phyloP scores from a whole-genome alignment of 208 protist genomes.

The Trypanosoma scelopori region DNA sequence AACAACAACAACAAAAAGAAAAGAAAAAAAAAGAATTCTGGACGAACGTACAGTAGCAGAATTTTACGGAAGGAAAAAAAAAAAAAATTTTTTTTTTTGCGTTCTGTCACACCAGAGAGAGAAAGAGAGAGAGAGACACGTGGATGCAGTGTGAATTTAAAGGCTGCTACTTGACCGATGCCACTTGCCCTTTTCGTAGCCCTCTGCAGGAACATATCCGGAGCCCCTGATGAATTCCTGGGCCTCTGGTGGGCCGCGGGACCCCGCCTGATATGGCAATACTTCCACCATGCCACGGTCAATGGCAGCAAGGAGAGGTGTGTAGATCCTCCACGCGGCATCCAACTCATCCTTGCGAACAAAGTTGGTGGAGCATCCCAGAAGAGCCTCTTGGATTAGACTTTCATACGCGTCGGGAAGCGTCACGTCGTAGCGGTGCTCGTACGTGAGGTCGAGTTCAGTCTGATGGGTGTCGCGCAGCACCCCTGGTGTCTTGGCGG shows the following conservation, averaged over 20 bases:
- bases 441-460: conserved; percentile 90
- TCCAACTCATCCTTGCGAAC: conserved; percentile 92
- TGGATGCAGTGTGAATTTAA: too few species aligned
- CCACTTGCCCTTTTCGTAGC: conserved; percentile 6
- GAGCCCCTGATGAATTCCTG: conserved; percentile 57
- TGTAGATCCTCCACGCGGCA: conserved; percentile 91
- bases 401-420: conserved; percentile 92
- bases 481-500: conserved; percentile 84
- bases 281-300: conserved; percentile 62
- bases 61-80: too few species aligned
- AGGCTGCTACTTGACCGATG: too few species aligned
- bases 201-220: conserved; percentile 60
- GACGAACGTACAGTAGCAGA: too few species aligned
- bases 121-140: too few species aligned
- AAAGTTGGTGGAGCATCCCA: conserved; percentile 90
- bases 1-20: too few species aligned
- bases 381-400: conserved; percentile 84
- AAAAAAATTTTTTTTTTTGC: too few species aligned
- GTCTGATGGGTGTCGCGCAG: conserved; percentile 80
- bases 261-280: conserved; percentile 80
- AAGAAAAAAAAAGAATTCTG: too few species aligned
- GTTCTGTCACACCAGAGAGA: too few species aligned
- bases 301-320: conserved; percentile 87
- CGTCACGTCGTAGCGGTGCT: conserved; percentile 69
- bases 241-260: conserved; percentile 74